A percentile compares a stretch with the other conserved stretches of the same genome.
Evolutionary conservation across 148 eudicot genomes (phyloP).

Genomic region (Spergularia marina): DNA sequence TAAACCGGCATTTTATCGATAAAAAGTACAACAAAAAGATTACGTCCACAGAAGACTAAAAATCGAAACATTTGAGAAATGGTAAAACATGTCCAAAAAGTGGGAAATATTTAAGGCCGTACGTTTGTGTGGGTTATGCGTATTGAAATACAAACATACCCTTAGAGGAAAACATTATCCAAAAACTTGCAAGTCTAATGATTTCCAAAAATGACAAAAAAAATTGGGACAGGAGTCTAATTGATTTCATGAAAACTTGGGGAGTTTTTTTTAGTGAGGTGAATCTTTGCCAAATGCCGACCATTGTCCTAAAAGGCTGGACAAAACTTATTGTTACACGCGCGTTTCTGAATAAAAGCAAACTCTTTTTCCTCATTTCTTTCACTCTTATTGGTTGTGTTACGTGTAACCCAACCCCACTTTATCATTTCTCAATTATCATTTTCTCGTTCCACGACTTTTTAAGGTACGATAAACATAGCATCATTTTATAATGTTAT

Average conservation of each 20-base stretch:
- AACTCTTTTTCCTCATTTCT: background rate
- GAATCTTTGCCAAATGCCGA: slow-evolving; percentile 5
- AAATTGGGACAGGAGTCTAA: background rate
- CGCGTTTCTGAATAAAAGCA: background rate
- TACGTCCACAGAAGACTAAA: too few relatives aligned
- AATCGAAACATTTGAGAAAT: too few relatives aligned
- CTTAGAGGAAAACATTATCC: slow-evolving; percentile 6
- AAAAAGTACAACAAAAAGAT: too few relatives aligned
- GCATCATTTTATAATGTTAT: too few relatives aligned
- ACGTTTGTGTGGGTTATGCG: background rate
- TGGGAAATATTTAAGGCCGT: too few relatives aligned
- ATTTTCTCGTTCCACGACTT: too few relatives aligned
- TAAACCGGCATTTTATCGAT: background rate
- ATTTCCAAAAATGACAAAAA: slow-evolving; percentile 3
- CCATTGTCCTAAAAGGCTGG: slow-evolving; percentile 21
- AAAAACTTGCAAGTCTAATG: background rate
- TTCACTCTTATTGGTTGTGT: slow-evolving; percentile 6
- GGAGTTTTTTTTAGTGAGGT: background rate
- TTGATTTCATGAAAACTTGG: slow-evolving; percentile 2
- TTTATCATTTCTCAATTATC: background rate
- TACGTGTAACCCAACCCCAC: slow-evolving; percentile 25
- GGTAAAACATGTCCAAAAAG: too few relatives aligned
- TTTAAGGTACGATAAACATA: too few relatives aligned
- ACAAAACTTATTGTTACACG: background rate
- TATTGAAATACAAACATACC: background rate